Evolutionary conservation across 2,329 filamentous ascomycete species (phyloP), one percentile per base, ranked within the genome.

Genomic region (Ophiostoma quercus): DNA sequence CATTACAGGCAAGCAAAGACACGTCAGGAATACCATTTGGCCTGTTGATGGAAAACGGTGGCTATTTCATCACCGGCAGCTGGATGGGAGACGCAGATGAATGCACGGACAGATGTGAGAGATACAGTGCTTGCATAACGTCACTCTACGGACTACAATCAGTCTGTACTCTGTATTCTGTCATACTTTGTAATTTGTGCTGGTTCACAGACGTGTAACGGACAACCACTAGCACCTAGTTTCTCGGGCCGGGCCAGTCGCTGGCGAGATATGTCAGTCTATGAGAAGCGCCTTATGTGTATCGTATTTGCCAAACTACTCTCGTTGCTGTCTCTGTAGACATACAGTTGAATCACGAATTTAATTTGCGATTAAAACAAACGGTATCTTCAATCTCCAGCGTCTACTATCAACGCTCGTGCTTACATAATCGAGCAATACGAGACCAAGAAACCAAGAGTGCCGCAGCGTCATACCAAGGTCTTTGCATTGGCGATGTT

Each of bases 221-320:
- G 51, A 57, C 51, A 57, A 11, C 51, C 11, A 47, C 51, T 57
- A 57, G 51, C 8, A 25, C n/a, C 22, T 57, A 22, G 22, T 9
- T 16, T 16, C 57, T 34, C 57, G 57, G 57, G 57, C 57, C 57
- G 57, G 57, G 12, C 57, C 57, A 65, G 60, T 22, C 37, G 32
- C 14, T 32, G 16, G 16, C 19, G 14, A 47, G 43, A n/a, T 47
- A 47, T 47, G 43, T 29, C 25, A 29, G 25, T 29, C 25, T 29
- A 29, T 29, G 25, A 29, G 25, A 29, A 29, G 25, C 25, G 25
- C 25, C 25, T 29, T 29, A 29, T 29, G 25, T 29, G 25, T 29
- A 29, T 29, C 25, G 25, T 29, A 29, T 29, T 29, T 29, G 25
- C 25, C 25, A 29, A 29, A 29, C 25, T 29, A 29, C 25, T 29